A percentile compares a stretch with the other conserved stretches of the same genome.
These are phyloP conservation scores for Saposhnikovia divaricata DNA, from an alignment of 129 eudicot genomes.

Conservation along the genomic window DNA sequence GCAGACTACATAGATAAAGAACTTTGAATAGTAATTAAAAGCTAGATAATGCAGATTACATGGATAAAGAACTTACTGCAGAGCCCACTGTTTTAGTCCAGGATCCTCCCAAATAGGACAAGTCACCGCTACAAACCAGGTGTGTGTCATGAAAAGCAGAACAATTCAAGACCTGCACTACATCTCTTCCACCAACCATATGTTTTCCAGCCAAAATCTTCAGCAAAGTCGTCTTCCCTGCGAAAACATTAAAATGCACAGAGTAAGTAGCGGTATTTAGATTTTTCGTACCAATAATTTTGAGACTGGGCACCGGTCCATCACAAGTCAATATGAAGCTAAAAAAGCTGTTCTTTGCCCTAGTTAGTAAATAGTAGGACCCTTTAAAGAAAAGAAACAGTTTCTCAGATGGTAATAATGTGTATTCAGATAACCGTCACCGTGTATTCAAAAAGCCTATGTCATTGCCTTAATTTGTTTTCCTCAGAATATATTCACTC, in stretches of 20 bases:
- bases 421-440: background rate
- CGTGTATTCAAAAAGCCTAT: background rate
- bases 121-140: conserved; percentile 83
- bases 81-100: conserved; percentile 87
- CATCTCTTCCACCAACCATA: conserved; percentile 95
- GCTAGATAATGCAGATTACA: background rate
- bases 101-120: conserved; percentile 95
- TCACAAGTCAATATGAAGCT: background rate
- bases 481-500: too few species aligned
- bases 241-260: background rate
- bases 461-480: background rate
- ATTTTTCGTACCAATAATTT: background rate
- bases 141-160: conserved; percentile 95
- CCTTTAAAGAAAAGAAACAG: background rate
- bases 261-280: background rate
- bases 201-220: conserved; percentile 98
- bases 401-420: background rate
- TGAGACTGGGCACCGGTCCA: background rate
- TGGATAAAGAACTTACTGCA: conserved; percentile 49
- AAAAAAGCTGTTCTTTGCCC: background rate
- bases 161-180: conserved; percentile 69
- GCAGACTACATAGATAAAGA: background rate
- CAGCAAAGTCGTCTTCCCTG: conserved; percentile 91
- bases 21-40: background rate
- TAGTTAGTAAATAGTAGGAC: background rate